Evolutionary conservation across 2,329 filamentous ascomycete genomes (phyloP).

Genomic region (Penicillium sp.): DNA sequence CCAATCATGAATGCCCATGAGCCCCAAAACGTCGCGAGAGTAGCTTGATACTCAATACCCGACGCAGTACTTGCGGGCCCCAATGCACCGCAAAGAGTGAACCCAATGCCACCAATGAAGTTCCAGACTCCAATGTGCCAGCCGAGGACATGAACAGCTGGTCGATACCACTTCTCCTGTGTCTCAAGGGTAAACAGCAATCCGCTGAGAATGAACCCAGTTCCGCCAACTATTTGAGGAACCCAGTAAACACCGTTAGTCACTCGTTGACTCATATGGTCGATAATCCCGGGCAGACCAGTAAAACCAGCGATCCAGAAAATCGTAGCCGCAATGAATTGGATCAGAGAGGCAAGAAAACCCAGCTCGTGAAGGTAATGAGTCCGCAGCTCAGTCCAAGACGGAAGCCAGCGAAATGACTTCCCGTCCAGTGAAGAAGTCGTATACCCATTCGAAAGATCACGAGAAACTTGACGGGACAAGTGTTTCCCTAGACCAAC

Average conservation of each 20-base stretch:
- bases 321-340: conserved; percentile 65
- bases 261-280: conserved; percentile 56
- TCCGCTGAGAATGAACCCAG: conserved; percentile 65
- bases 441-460: conserved; percentile 13
- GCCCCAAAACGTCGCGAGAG: conserved; percentile 54
- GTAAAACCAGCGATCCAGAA: conserved; percentile 71
- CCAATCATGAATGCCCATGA: conserved; percentile 53
- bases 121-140: conserved; percentile 74
- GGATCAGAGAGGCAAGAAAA: conserved; percentile 64
- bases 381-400: conserved; percentile 60
- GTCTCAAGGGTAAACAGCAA: conserved; percentile 70
- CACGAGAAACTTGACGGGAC: conserved; percentile 9
- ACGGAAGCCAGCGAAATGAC: conserved; percentile 67
- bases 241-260: conserved; percentile 66
- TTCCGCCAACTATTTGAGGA: conserved; percentile 67
- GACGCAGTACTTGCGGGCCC: conserved; percentile 55
- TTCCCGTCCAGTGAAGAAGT: conserved; percentile 27
- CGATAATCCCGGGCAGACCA: conserved; percentile 62
- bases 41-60: conserved; percentile 56
- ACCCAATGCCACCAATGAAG: conserved; percentile 66
- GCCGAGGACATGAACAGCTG: conserved; percentile 62
- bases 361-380: conserved; percentile 69
- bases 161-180: conserved; percentile 67
- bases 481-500: conserved; percentile 12
- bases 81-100: conserved; percentile 66